Percentiles rank a stretch among this genome's conserved stretches.
phyloP scores from a whole-genome alignment of 129 eudicot species.

The Gnaphalium uliginosum region DNA sequence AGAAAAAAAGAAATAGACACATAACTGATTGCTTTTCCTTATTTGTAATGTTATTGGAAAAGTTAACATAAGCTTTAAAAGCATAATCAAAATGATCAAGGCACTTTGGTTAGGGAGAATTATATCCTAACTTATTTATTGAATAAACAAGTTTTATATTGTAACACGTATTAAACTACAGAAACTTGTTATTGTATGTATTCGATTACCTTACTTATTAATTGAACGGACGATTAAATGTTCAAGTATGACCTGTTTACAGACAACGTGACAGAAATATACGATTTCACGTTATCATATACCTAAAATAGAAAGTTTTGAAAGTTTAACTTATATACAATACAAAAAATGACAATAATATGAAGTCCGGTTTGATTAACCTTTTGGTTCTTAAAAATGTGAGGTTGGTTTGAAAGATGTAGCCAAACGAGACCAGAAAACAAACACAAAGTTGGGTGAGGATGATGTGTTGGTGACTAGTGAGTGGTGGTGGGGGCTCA shows the following conservation, averaged over 20 bases:
- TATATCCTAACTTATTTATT: too few relatives aligned
- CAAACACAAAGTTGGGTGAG: conserved; percentile 14
- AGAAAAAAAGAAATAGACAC: conserved; percentile 5
- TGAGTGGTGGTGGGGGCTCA: conserved; percentile 2
- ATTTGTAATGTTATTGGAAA: conserved; percentile 5
- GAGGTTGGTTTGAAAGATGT: conserved; percentile 7
- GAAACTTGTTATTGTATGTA: too few relatives aligned
- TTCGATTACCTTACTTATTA: too few relatives aligned
- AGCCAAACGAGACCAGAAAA: background rate
- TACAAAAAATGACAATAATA: background rate
- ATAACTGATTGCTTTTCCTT: background rate
- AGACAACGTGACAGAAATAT: too few relatives aligned
- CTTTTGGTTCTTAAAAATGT: background rate
- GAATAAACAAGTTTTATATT: too few relatives aligned
- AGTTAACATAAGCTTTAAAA: conserved; percentile 3
- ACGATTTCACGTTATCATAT: too few relatives aligned
- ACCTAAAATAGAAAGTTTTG: background rate
- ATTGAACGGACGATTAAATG: too few relatives aligned
- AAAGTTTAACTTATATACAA: too few relatives aligned
- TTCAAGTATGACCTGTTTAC: too few relatives aligned
- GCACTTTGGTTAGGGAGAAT: background rate
- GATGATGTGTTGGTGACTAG: conserved; percentile 20
- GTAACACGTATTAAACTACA: too few relatives aligned
- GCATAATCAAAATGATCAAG: background rate
- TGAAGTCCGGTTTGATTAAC: background rate